phyloP scores from a whole-genome alignment of 768 basidiomycete genomes.

The Favolaschia claudopus region DNA sequence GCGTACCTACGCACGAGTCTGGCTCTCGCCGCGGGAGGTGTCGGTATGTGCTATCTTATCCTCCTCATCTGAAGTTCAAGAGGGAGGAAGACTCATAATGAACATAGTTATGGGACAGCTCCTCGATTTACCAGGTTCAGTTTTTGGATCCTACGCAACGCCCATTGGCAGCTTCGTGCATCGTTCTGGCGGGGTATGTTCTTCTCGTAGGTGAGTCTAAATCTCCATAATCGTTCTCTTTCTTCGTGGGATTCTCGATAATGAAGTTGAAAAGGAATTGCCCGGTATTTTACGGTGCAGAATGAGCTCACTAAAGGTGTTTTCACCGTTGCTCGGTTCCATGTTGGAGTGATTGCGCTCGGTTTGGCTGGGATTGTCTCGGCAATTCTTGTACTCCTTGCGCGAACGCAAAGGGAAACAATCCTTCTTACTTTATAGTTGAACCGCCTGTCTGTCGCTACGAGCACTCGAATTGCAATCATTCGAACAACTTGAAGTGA shows the following conservation, averaged over 20 bases:
- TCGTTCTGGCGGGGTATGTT: conserved; percentile 6
- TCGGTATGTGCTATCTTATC: conserved; percentile 33
- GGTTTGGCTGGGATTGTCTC: conserved; percentile 40
- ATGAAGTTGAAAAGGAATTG: too few species aligned
- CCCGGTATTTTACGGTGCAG: conserved; percentile 37
- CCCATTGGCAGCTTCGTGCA: neutral
- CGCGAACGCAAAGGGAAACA: too few species aligned
- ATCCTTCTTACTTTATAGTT: too few species aligned
- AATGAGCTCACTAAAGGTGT: conserved; percentile 44
- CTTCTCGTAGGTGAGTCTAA: neutral
- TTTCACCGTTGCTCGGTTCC: conserved; percentile 49
- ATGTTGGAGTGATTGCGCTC: conserved; percentile 38
- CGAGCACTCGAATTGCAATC: too few species aligned
- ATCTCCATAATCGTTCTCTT: neutral
- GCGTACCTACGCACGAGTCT: conserved; percentile 55
- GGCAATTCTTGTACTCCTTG: too few species aligned
- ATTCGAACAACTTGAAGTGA: too few species aligned
- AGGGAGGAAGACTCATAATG: neutral
- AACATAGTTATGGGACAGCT: conserved; percentile 13
- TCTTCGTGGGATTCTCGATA: too few species aligned
- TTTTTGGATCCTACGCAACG: neutral
- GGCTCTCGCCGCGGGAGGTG: conserved; percentile 49
- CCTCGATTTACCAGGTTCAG: neutral
- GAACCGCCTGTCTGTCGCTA: too few species aligned
- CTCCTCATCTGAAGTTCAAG: neutral